phyloP scores from a whole-genome alignment of 169 alveolate species.

The Plasmodium coatneyi region DNA sequence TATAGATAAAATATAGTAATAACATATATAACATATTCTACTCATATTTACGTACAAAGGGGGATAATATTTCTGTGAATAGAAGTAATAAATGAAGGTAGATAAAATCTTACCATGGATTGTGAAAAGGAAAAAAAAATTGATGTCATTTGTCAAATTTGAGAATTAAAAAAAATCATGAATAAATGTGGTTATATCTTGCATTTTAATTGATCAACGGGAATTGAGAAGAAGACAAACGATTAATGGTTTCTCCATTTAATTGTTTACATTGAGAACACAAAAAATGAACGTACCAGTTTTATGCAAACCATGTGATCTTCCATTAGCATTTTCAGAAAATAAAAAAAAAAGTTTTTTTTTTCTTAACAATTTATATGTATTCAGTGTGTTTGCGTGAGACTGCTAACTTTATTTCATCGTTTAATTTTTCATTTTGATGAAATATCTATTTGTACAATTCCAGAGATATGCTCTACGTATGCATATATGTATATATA shows the following conservation, averaged over 20 bases:
- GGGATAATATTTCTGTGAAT: not conserved
- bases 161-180: not conserved
- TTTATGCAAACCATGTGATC: not conserved
- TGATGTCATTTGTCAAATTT: not conserved
- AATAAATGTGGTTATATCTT: not conserved
- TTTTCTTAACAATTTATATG: not conserved
- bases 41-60: not conserved
- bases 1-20: not conserved
- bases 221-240: not conserved
- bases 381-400: not conserved
- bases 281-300: not conserved
- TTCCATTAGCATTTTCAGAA: not conserved
- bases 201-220: not conserved
- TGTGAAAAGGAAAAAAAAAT: not conserved
- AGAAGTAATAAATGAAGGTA: not conserved
- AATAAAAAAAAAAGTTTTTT: not conserved
- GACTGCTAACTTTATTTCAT: not conserved
- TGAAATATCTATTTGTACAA: slow-evolving; percentile 1
- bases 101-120: not conserved
- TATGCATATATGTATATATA: not conserved
- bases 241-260: not conserved
- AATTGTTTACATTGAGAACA: not conserved
- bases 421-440: not conserved
- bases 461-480: not conserved
- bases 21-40: not conserved